Evolutionary conservation across 371 early-diverging fungal genomes (phyloP).

Genomic region (Circinella minor): DNA sequence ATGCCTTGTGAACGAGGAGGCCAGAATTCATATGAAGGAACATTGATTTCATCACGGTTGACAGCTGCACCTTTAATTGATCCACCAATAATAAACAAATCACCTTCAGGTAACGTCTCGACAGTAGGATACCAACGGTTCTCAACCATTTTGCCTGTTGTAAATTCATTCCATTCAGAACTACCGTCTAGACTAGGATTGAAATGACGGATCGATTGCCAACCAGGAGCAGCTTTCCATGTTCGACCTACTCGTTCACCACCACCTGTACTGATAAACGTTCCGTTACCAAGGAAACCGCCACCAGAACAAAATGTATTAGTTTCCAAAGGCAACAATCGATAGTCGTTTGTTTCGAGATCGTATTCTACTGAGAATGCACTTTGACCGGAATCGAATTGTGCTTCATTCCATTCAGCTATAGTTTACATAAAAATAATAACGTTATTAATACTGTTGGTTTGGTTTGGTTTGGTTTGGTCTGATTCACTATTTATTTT

Average conservation of each 20-base stretch:
- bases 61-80: conserved; percentile 51
- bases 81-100: conserved; percentile 62
- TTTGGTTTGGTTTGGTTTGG: background rate
- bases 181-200: conserved; percentile 48
- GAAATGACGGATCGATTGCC: conserved; percentile 60
- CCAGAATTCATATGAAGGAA: conserved; percentile 52
- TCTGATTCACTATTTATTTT: conserved; percentile 1
- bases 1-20: conserved; percentile 40
- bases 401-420: conserved; percentile 56
- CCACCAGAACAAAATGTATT: conserved; percentile 72
- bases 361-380: conserved; percentile 62
- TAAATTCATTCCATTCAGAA: conserved; percentile 51
- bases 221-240: conserved; percentile 54
- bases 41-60: conserved; percentile 56
- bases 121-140: conserved; percentile 70
- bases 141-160: conserved; percentile 38
- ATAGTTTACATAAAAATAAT: background rate
- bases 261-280: conserved; percentile 64
- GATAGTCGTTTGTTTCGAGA: conserved; percentile 45
- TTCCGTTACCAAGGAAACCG: conserved; percentile 61
- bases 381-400: conserved; percentile 51
- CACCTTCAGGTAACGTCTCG: conserved; percentile 60
- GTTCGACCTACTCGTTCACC: conserved; percentile 46
- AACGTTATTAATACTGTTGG: background rate
- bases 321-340: conserved; percentile 52